Percentiles rank a stretch among this genome's conserved stretches.
phyloP scores from a whole-genome alignment of 176 grass and related monocot species.

The Oropetium thomaeum region DNA sequence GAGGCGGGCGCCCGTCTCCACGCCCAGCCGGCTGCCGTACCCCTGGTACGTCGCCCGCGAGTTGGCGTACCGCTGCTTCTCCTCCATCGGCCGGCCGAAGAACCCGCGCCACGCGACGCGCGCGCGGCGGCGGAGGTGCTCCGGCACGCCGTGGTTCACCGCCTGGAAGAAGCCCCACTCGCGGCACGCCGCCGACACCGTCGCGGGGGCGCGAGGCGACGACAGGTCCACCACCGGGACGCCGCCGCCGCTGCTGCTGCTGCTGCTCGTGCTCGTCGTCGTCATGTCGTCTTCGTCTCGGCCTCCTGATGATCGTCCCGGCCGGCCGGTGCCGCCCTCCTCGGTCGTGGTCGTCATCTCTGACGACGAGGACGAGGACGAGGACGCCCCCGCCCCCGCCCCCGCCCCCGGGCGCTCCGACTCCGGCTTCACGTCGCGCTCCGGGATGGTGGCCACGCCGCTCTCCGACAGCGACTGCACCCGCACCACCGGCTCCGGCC shows the following conservation, averaged over 20 bases:
- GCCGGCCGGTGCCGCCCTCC: no score
- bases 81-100: conserved; percentile 59
- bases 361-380: no score
- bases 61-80: conserved; percentile 74
- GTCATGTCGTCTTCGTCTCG: not conserved
- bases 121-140: conserved; percentile 36
- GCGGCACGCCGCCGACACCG: conserved; percentile 53
- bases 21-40: conserved; percentile 82
- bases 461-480: conserved; percentile 79
- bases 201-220: not conserved
- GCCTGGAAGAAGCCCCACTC: conserved; percentile 96
- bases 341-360: no score
- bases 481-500: conserved; percentile 78
- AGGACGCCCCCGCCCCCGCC: no score
- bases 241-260: not conserved
- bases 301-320: no score
- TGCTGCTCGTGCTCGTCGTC: no score
- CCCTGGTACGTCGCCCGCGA: conserved; percentile 79
- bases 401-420: conserved; percentile 55
- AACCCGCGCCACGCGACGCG: conserved; percentile 55
- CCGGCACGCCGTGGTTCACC: conserved; percentile 72
- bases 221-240: conserved; percentile 77
- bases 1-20: conserved; percentile 55
- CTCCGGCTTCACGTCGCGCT: conserved; percentile 62
- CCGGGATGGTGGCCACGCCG: conserved; percentile 39